Base-by-base conservation (phyloP, 1,139 yeast species). In the Hansenula anomala region DNA sequence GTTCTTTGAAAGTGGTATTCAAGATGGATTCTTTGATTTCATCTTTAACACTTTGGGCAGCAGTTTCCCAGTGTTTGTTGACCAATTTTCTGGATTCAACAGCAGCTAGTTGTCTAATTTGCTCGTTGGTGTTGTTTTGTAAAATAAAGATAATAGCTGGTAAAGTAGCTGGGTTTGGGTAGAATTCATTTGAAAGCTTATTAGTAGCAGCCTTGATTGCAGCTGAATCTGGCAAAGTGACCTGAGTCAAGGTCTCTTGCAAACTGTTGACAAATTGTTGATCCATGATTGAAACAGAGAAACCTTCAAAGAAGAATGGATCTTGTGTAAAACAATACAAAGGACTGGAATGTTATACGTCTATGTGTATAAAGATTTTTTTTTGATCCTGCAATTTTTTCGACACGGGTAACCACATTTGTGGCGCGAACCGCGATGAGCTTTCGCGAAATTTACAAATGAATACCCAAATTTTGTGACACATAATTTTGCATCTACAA, bases 1-100 rank as follows among this genome's bases (percentile, higher is more conserved):
- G 64, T 59, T 80, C 85, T 37, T 71, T 69, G 62, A 89, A 80
- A 33, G 95, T 80, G 47, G 79, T 73, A 48, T 75, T 73, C 53
- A 92, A 72, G 54, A 90, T 63, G 20, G 92, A 72, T 32, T 70
- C 68, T 59, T 86, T 81, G 58, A 92, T 80, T 41, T 71, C 70
- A 33, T 73, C 67, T 62, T 80, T 79, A 42, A 76, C 58, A 9
- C 70, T 52, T 20, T 64, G 75, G 52, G 80, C 83, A 37, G 78
- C 59, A 24, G 60, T 50, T 30, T 70, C 77, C 98, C 98, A 92
- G 57, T 79, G 80, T 48, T 73, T 70, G 38, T 73, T 57, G 36
- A 88, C 79, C 58, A 85, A 75, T 64, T 94, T 92, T 66, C 96
- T 80, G 33, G 90, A 90, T 66, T 92, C 98, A 44, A 92, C 96